Percentiles rank a stretch among this genome's conserved stretches.
Evolutionary conservation across 2,329 filamentous ascomycete species (phyloP).

Genomic region (Colletotrichum orchidophilum): DNA sequence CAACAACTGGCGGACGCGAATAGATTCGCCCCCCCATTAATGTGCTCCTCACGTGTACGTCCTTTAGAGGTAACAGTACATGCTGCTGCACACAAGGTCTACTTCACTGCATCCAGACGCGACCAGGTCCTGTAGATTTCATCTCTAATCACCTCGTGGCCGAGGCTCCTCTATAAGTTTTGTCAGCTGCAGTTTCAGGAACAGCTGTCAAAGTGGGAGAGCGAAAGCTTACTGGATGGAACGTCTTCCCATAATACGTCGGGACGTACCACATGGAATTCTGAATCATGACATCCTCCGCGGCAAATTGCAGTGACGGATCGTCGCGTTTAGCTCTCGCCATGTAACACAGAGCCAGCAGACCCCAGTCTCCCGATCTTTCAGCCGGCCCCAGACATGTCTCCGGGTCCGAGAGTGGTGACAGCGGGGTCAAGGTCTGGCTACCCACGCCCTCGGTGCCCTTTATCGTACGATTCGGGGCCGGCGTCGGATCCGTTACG

Average conservation of each 20-base stretch:
- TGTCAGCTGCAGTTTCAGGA: conserved; percentile 16
- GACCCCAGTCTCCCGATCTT: conserved; percentile 52
- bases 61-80: not conserved
- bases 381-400: conserved; percentile 47
- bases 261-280: conserved; percentile 58
- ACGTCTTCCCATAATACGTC: conserved; percentile 56
- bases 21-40: not conserved
- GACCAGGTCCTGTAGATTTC: conserved; percentile 31
- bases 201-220: not conserved
- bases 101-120: not conserved
- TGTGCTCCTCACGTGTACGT: not conserved
- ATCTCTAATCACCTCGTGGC: conserved; percentile 35
- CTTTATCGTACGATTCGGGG: conserved; percentile 29
- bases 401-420: conserved; percentile 47
- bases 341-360: conserved; percentile 55
- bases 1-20: not conserved
- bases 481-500: conserved; percentile 28
- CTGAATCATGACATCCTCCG: conserved; percentile 38
- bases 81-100: not conserved
- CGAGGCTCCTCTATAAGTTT: conserved; percentile 23
- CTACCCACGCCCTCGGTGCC: conserved; percentile 15
- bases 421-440: conserved; percentile 40
- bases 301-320: conserved; percentile 44
- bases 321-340: conserved; percentile 49
- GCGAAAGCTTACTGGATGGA: conserved; percentile 50